These are phyloP conservation scores for Thymus quinquecostatus DNA, from an alignment of 257 asterid genomes.

Conservation along the genomic window DNA sequence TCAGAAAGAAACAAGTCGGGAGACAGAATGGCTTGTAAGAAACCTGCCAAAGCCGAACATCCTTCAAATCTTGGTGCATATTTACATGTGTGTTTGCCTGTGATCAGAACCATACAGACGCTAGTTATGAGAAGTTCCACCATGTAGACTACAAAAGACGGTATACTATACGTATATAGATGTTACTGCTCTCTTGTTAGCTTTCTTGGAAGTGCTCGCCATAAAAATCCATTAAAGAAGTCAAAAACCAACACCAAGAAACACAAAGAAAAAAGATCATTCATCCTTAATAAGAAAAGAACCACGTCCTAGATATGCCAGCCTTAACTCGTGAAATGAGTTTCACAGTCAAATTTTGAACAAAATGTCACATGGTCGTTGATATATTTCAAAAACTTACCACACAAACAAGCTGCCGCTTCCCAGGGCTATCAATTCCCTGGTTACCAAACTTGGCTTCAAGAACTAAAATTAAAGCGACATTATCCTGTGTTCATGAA, in stretches of 20 bases:
- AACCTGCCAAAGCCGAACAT: conserved; percentile 99
- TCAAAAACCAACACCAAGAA: not conserved
- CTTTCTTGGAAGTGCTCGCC: not conserved
- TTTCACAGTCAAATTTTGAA: not conserved
- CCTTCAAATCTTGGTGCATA: conserved; percentile 87
- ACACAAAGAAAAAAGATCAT: not conserved
- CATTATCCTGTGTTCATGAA: conserved; percentile 70
- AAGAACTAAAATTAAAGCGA: conserved; percentile 86
- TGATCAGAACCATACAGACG: conserved; percentile 32
- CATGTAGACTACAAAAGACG: conserved; percentile 17
- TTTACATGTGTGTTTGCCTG: conserved; percentile 98
- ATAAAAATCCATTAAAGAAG: not conserved
- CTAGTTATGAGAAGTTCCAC: conserved; percentile 33
- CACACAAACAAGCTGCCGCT: conserved; percentile 97
- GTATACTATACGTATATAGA: not conserved
- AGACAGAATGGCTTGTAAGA: conserved; percentile 17
- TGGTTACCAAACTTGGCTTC: conserved; percentile 90
- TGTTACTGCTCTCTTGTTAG: not conserved
- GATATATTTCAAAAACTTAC: conserved; percentile 50
- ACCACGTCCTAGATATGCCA: not conserved
- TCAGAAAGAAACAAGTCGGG: conserved; percentile 17
- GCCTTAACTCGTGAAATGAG: not conserved
- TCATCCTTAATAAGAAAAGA: not conserved
- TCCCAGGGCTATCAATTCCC: conserved; percentile 79
- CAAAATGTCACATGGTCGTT: not conserved